Evolutionary conservation across 306 rosid genomes (phyloP).

Genomic region (Pachyrhizus erosus): DNA sequence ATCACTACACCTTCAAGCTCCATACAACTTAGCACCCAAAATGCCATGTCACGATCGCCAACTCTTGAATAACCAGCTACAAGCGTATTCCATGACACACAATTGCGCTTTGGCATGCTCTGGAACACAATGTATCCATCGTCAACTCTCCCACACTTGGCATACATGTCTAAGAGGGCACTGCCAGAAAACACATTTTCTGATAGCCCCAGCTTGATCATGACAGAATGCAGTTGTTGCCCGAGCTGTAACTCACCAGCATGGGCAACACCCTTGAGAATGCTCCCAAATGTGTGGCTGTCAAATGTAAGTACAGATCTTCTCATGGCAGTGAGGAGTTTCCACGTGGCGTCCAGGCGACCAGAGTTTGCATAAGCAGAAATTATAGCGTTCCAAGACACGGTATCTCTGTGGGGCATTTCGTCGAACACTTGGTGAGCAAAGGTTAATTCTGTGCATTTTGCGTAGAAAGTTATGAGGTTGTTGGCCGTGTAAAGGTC

Average conservation of each 20-base stretch:
- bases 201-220: slow-evolving; percentile 61
- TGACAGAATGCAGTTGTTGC: slow-evolving; percentile 66
- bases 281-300: slow-evolving; percentile 78
- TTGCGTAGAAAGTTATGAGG: slow-evolving; percentile 53
- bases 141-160: slow-evolving; percentile 75
- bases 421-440: slow-evolving; percentile 68
- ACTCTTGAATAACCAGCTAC: slow-evolving; percentile 69
- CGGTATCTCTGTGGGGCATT: slow-evolving; percentile 68
- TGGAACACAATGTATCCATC: slow-evolving; percentile 61
- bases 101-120: slow-evolving; percentile 56
- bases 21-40: slow-evolving; percentile 61
- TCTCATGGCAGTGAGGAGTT: slow-evolving; percentile 58
- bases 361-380: slow-evolving; percentile 57
- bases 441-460: slow-evolving; percentile 42
- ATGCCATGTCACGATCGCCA: slow-evolving; percentile 54
- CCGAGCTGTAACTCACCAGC: slow-evolving; percentile 52
- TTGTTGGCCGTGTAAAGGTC: slow-evolving; percentile 71
- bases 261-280: slow-evolving; percentile 67
- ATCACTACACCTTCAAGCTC: slow-evolving; percentile 61
- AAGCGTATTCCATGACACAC: slow-evolving; percentile 80
- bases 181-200: slow-evolving; percentile 66
- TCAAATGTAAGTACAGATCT: slow-evolving; percentile 51
- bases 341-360: slow-evolving; percentile 50
- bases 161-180: slow-evolving; percentile 88
- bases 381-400: slow-evolving; percentile 86